phyloP scores from a whole-genome alignment of 108 stramenopile species.

The Skeletonema menzelii region DNA sequence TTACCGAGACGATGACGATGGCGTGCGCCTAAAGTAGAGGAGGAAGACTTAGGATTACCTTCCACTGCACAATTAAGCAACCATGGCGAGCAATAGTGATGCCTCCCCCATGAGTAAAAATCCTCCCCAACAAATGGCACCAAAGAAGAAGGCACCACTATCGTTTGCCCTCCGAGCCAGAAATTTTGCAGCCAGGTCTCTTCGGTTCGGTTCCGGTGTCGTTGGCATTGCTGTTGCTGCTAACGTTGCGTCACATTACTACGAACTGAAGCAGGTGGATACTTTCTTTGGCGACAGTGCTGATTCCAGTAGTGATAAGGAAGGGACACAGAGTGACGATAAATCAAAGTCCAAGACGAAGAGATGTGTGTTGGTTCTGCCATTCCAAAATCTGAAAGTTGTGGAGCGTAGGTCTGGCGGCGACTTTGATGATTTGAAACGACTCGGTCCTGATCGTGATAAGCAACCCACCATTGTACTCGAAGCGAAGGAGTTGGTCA shows the following conservation, averaged over 20 bases:
- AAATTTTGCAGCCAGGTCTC: neutral
- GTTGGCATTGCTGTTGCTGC: neutral
- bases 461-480: conserved; percentile 17
- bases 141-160: neutral
- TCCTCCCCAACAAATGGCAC: neutral
- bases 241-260: neutral
- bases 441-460: neutral
- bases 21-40: too few species aligned
- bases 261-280: neutral
- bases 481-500: conserved; percentile 56
- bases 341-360: conserved; percentile 7
- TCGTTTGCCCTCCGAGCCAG: neutral
- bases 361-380: conserved; percentile 63
- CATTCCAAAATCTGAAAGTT: conserved; percentile 66
- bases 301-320: neutral
- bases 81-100: neutral
- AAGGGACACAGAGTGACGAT: neutral
- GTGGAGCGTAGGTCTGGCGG: conserved; percentile 33
- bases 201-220: neutral
- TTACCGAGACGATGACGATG: too few species aligned
- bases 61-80: too few species aligned
- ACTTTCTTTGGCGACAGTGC: neutral
- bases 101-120: neutral
- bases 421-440: conserved; percentile 1
- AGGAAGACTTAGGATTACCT: too few species aligned